Percentiles rank a stretch among this genome's conserved stretches.
These are phyloP conservation scores for Fomitopsis serialis DNA, from an alignment of 768 basidiomycete species.

Conservation along the genomic window DNA sequence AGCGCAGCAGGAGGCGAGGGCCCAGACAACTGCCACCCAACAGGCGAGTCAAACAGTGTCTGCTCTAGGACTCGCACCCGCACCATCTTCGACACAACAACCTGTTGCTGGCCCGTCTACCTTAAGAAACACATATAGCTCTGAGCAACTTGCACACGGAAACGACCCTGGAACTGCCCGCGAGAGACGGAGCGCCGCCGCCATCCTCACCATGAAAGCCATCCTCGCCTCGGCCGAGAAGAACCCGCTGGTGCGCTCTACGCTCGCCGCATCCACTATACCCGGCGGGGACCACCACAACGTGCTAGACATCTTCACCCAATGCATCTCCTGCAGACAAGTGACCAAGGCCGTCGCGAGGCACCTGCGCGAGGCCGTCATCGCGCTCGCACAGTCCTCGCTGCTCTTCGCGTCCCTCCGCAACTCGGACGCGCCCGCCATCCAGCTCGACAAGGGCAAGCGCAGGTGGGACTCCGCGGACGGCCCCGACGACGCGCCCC, in stretches of 20 bases:
- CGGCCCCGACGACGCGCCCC: slow-evolving; percentile 11
- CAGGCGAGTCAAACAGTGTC: not conserved
- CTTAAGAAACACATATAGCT: not conserved
- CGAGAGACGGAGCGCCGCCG: slow-evolving; percentile 47
- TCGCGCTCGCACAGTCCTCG: slow-evolving; percentile 62
- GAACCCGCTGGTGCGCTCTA: slow-evolving; percentile 50
- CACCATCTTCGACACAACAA: not conserved
- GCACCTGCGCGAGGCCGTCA: slow-evolving; percentile 54
- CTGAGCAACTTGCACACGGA: slow-evolving; percentile 4
- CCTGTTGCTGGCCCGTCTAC: slow-evolving; percentile 2
- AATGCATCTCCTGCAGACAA: slow-evolving; percentile 39
- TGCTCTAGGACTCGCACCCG: not conserved
- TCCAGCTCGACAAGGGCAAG: slow-evolving; percentile 68
- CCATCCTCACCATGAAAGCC: slow-evolving; percentile 57
- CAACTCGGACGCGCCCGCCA: slow-evolving; percentile 56
- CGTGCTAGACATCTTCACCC: slow-evolving; percentile 51
- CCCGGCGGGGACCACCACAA: slow-evolving; percentile 41
- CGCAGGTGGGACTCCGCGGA: slow-evolving; percentile 62
- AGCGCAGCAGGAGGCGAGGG: slow-evolving; percentile 43
- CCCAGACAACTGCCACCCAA: slow-evolving; percentile 9
- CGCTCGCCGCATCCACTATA: slow-evolving; percentile 47
- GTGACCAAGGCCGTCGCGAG: slow-evolving; percentile 51
- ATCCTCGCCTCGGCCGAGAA: slow-evolving; percentile 54
- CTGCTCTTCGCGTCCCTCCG: slow-evolving; percentile 59
- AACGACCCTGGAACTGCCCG: slow-evolving; percentile 8